These are phyloP conservation scores for Filobasidium wieringae DNA, from an alignment of 768 basidiomycete genomes.

Conservation along the genomic window DNA sequence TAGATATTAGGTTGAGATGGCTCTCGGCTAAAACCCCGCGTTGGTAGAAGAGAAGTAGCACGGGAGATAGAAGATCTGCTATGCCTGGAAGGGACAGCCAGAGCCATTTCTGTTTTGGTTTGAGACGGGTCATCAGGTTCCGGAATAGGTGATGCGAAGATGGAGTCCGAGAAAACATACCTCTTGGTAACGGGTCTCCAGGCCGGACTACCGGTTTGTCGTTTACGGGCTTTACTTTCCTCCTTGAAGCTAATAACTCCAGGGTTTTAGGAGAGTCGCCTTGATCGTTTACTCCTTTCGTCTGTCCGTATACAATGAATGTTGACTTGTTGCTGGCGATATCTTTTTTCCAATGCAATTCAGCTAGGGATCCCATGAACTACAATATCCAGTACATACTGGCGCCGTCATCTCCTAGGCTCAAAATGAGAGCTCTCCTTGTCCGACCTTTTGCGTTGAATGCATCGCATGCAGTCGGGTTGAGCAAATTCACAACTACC, in stretches of 20 bases:
- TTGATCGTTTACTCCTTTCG: conserved; percentile 1
- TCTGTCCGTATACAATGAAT: conserved; percentile 32
- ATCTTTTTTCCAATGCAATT: conserved; percentile 46
- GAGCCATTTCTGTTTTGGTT: background rate
- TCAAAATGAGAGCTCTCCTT: conserved; percentile 24
- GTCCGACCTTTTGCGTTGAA: conserved; percentile 25
- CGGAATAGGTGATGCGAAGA: background rate
- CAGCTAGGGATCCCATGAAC: too few species aligned
- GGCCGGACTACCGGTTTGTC: conserved; percentile 21
- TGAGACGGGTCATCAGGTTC: background rate
- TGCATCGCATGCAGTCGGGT: background rate
- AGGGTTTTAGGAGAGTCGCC: background rate
- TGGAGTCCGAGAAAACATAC: conserved; percentile 17
- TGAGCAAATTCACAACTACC: background rate
- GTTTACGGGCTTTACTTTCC: conserved; percentile 20
- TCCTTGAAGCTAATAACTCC: conserved; percentile 16
- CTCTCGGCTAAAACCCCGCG: background rate
- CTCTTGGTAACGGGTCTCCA: conserved; percentile 35
- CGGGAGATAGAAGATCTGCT: background rate
- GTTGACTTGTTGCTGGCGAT: conserved; percentile 66
- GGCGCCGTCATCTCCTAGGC: conserved; percentile 33
- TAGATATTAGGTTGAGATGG: background rate
- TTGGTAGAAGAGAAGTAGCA: background rate
- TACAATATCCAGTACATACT: too few species aligned
- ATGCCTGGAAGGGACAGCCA: background rate